Conservation (phyloP, 2,329 filamentous ascomycete species). For the Aspergillus arachidicola region DNA sequence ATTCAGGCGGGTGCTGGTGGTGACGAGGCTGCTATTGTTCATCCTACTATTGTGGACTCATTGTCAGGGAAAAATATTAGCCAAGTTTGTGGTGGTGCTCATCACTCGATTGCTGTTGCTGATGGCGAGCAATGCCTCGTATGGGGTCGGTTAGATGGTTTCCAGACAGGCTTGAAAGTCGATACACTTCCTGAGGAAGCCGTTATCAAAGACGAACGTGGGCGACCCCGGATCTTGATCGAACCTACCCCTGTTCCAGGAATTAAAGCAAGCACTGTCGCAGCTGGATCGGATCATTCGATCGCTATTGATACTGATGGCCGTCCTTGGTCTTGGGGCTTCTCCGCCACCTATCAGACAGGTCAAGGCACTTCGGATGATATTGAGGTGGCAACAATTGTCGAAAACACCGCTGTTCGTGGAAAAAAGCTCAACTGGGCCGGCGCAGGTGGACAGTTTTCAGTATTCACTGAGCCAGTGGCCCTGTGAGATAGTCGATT, state of each 20-base stretch:
- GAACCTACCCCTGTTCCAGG: slow-evolving; percentile 64
- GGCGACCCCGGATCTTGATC: slow-evolving; percentile 70
- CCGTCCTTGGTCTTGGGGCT: slow-evolving; percentile 77
- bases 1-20: slow-evolving; percentile 65
- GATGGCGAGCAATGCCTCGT: slow-evolving; percentile 57
- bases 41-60: slow-evolving; percentile 67
- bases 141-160: slow-evolving; percentile 64
- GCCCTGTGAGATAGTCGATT: slow-evolving; percentile 14
- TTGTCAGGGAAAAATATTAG: slow-evolving; percentile 67
- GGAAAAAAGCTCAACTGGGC: slow-evolving; percentile 74
- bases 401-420: slow-evolving; percentile 81
- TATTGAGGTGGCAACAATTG: slow-evolving; percentile 72
- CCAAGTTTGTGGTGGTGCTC: slow-evolving; percentile 70
- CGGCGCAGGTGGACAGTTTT: slow-evolving; percentile 84
- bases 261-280: slow-evolving; percentile 60
- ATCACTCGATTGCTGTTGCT: slow-evolving; percentile 69
- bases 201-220: slow-evolving; percentile 65
- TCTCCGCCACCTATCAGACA: slow-evolving; percentile 78
- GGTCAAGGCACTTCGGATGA: slow-evolving; percentile 79
- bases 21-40: slow-evolving; percentile 71
- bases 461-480: slow-evolving; percentile 41
- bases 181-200: slow-evolving; percentile 59
- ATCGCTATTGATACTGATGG: slow-evolving; percentile 71
- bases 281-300: slow-evolving; percentile 71
- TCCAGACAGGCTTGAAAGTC: slow-evolving; percentile 63